A percentile compares a stretch with the other conserved stretches of the same genome.
These are phyloP conservation scores for Chytriomyces hyalinus DNA, from an alignment of 192 early-diverging fungal genomes.

Conservation along the genomic window DNA sequence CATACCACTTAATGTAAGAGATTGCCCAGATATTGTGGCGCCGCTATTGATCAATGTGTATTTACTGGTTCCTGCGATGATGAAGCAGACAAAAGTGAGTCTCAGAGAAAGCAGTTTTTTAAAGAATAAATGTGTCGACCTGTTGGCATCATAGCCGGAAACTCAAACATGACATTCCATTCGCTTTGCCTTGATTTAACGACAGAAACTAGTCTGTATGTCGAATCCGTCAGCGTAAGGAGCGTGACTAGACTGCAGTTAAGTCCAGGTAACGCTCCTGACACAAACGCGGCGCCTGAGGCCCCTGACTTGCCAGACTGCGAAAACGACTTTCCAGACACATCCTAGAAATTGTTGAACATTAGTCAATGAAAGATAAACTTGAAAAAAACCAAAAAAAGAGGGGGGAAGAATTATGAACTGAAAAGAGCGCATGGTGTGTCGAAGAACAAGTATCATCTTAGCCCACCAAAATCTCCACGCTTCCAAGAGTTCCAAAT, in stretches of 20 bases:
- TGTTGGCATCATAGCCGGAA: not conserved
- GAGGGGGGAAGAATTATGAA: too few species aligned
- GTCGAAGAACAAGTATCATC: not conserved
- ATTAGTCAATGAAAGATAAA: not conserved
- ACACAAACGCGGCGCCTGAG: not conserved
- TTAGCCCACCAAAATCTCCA: not conserved
- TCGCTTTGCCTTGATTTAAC: not conserved
- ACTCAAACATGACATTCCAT: not conserved
- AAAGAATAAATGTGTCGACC: not conserved
- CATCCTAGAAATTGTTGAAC: not conserved
- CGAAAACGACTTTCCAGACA: not conserved
- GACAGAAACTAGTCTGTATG: not conserved
- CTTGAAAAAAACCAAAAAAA: not conserved
- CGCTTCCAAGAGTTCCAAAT: not conserved
- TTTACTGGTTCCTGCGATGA: not conserved
- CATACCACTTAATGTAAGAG: slow-evolving; percentile 15
- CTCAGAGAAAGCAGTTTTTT: too few species aligned
- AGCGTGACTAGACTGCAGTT: not conserved
- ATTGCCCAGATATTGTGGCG: not conserved
- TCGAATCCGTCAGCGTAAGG: not conserved
- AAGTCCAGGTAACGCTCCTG: not conserved
- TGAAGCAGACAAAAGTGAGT: too few species aligned
- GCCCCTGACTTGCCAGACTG: not conserved
- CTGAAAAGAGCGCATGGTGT: not conserved
- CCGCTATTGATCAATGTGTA: not conserved